Conservation (phyloP, 2,329 filamentous ascomycete genomes). For the Arachnomyces sp. region DNA sequence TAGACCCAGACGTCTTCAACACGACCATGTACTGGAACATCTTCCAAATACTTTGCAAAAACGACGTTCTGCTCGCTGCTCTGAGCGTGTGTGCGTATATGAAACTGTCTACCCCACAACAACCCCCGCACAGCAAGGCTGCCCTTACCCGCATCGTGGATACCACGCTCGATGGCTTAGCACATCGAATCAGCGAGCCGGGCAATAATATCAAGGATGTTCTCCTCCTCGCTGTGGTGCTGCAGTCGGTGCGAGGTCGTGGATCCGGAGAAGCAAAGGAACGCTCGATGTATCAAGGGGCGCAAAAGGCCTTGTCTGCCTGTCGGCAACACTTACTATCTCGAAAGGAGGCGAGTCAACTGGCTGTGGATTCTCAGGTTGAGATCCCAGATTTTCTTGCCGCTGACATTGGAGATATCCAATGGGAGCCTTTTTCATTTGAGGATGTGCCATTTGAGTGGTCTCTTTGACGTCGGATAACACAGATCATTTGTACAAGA, state of each 20-base stretch:
- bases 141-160: conserved; percentile 22
- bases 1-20: conserved; percentile 19
- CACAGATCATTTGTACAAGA: too few species aligned
- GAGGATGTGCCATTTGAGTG: too few species aligned
- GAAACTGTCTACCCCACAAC: conserved; percentile 10
- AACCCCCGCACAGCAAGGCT: conserved; percentile 14
- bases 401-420: too few species aligned
- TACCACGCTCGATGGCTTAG: conserved; percentile 21
- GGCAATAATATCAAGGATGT: conserved; percentile 25
- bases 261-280: conserved; percentile 19
- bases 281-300: conserved; percentile 20
- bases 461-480: too few species aligned
- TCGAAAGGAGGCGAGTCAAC: too few species aligned
- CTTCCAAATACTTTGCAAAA: conserved; percentile 23
- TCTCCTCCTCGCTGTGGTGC: conserved; percentile 21
- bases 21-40: conserved; percentile 19
- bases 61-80: conserved; percentile 24
- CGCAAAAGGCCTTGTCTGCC: too few species aligned
- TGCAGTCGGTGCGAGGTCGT: conserved; percentile 22
- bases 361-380: too few species aligned
- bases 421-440: too few species aligned
- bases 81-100: conserved; percentile 24
- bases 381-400: too few species aligned
- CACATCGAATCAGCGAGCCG: conserved; percentile 19
- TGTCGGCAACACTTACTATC: too few species aligned